Evolutionary conservation across 2,329 filamentous ascomycete species (phyloP), one percentile per base, ranked within the genome.

Genomic region (Claviceps sp.): DNA sequence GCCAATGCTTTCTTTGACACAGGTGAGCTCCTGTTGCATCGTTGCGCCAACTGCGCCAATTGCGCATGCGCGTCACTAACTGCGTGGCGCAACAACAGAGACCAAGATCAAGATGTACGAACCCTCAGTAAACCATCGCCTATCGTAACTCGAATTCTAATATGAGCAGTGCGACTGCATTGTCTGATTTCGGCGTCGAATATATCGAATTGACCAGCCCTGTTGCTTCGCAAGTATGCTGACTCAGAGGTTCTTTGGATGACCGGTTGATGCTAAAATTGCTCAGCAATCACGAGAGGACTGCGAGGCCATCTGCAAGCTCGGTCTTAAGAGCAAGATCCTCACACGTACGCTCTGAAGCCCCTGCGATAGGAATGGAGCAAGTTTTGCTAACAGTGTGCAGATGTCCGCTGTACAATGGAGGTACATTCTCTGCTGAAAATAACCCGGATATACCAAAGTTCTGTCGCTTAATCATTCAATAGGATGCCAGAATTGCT

Each of bases 231-330:
- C 47, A 49, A 49, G 47, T 49, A 42, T 49, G 47, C 7, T 36
- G 11, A 36, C 37, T 11, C 17, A 43, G 8, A 37, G 9, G 39
- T 22, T 49, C 4, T 14, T n/a, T 36, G 17, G 17, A 43, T 20
- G 17, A 49, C 38, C 26, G 2, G 26, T 34, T 23, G 39, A 37
- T n/a, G 26, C 47, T 49, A 43, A 49, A 49, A 23, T 42, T 50
- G 90, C 85, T 11, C 83, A 89, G 72, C 88, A 95, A 72, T 94
- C 88, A 50, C 80, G 83, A 66, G 70, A 74, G 63, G 91, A 96
- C 72, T 95, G 88, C 69, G 85, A 93, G 72, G 83, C 84, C 53
- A 95, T 96, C 65, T 94, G 88, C 85, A 88, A 90, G 77, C 85
- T 96, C 50, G 89, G 89, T 57, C 80, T 96, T 68, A 90, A 88